Evolutionary conservation across 179 eudicot genomes (phyloP).

Genomic region (Spergularia azorica): DNA sequence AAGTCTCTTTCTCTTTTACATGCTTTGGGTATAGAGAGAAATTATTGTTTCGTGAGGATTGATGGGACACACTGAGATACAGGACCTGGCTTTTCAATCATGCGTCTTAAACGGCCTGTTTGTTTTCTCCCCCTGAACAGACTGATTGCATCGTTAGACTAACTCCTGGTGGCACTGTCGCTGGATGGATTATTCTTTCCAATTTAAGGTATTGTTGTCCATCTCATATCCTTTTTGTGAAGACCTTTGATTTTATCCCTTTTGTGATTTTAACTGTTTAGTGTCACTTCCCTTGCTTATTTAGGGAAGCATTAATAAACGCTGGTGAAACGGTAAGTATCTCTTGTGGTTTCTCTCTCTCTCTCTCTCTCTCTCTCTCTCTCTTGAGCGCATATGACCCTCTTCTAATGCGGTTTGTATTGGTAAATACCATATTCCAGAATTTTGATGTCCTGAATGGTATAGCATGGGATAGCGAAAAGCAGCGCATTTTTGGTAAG

Average conservation of each 20-base stretch:
- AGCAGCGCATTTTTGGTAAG: slow-evolving; percentile 82
- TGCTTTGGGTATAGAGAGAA: background rate
- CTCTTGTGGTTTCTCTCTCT: background rate
- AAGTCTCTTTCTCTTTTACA: background rate
- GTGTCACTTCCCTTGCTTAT: background rate
- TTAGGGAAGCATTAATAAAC: slow-evolving; percentile 57
- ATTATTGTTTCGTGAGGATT: background rate
- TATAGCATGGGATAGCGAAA: slow-evolving; percentile 86
- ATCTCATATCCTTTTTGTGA: background rate
- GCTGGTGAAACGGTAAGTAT: slow-evolving; percentile 55
- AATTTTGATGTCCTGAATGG: slow-evolving; percentile 84
- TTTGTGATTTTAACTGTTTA: background rate
- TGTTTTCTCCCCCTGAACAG: slow-evolving; percentile 37
- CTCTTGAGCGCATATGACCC: background rate
- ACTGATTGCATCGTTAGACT: slow-evolving; percentile 93
- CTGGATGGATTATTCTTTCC: slow-evolving; percentile 88
- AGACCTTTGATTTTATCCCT: background rate
- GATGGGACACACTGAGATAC: background rate
- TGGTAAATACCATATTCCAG: slow-evolving; percentile 31
- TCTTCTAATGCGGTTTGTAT: slow-evolving; percentile 1
- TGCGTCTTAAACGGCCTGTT: background rate
- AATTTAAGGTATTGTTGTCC: slow-evolving; percentile 52
- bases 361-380: background rate
- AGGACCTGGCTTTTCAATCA: background rate
- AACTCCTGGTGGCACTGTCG: slow-evolving; percentile 55